Evolutionary conservation across 2,329 filamentous ascomycete genomes (phyloP).

Genomic region (Arthroderma sp.): DNA sequence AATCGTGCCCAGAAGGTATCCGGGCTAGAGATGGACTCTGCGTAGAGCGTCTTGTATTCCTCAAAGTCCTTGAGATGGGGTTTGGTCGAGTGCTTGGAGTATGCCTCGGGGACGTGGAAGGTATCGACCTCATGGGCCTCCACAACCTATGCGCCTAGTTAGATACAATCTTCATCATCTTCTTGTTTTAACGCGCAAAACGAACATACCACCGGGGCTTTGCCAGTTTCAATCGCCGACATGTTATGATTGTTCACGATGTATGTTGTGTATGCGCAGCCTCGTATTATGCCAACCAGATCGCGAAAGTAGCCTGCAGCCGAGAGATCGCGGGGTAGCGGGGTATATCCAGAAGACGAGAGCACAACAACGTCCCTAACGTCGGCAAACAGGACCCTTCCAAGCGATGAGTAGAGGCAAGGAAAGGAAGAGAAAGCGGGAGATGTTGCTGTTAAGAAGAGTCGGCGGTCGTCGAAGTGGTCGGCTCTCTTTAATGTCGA

Average conservation of each 20-base stretch:
- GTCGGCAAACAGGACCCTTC: neutral
- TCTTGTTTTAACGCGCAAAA: neutral
- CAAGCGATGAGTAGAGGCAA: neutral
- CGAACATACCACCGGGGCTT: constrained; percentile 2
- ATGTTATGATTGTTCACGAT: neutral
- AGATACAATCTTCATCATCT: neutral
- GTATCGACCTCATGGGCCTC: constrained; percentile 40
- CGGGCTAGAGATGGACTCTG: constrained; percentile 80
- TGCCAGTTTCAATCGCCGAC: neutral
- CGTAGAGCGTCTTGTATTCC: constrained; percentile 53
- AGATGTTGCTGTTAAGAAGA: neutral
- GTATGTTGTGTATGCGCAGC: neutral
- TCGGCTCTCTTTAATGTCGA: too few relatives aligned
- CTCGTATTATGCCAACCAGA: neutral
- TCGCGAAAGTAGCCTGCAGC: neutral
- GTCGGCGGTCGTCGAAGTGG: neutral
- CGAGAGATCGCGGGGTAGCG: neutral
- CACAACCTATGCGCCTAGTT: constrained; percentile 23
- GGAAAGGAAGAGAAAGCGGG: neutral
- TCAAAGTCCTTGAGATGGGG: constrained; percentile 49
- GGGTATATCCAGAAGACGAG: neutral
- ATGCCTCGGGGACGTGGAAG: constrained; percentile 46
- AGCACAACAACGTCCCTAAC: neutral
- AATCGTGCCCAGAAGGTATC: constrained; percentile 78
- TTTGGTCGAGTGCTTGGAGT: constrained; percentile 48